Evolutionary conservation across 805 yeast species (phyloP), one percentile per base, ranked within the genome.

Genomic region (Wickerhamomyces pijperi): DNA sequence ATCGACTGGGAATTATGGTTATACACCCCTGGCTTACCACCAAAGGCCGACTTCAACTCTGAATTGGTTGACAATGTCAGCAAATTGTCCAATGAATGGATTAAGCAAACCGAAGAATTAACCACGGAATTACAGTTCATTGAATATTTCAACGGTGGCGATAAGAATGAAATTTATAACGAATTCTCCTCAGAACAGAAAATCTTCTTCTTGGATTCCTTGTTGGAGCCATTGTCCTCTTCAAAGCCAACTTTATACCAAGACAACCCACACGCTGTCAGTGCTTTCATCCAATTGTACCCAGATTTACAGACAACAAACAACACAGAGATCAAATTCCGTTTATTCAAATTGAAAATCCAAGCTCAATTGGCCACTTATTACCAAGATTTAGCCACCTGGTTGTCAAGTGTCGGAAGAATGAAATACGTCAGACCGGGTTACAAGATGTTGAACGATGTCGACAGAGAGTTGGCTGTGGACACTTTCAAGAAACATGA

Each of bases 341-440:
- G 94, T 55, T 82, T 85, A 79, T 84, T 68, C 57, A 65, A 77
- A 43, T 68, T 86, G 39, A 77, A 82, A 48, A 65, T 84, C 7
- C 61, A 67, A 0, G 81, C 80, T 23, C 62, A 67, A 21, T 61
- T 74, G 40, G 44, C 54, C 12, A 58, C 65, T 28, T 63, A 64
- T 38, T 72, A 79, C 55, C 61, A 60, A 41, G 61, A 60, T 34
- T 63, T 87, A 35, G 86, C 94, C 3, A 74, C 75, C 39, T 87
- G 95, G 95, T 68, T 87, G 40, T 94, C 90, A 12, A 78, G 88
- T 3, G 92, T 87, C 18, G 96, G 96, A 17, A 74, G 96, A 66
- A 87, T 87, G 96, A 87, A 87, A 64, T 87, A 79, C 54, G 95
- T 84, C 19, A 73, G 96, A 59, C 95, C 96, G 23, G 85, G 92